Base-by-base conservation (phyloP, 805 yeast species). In the Candida nitratophila region DNA sequence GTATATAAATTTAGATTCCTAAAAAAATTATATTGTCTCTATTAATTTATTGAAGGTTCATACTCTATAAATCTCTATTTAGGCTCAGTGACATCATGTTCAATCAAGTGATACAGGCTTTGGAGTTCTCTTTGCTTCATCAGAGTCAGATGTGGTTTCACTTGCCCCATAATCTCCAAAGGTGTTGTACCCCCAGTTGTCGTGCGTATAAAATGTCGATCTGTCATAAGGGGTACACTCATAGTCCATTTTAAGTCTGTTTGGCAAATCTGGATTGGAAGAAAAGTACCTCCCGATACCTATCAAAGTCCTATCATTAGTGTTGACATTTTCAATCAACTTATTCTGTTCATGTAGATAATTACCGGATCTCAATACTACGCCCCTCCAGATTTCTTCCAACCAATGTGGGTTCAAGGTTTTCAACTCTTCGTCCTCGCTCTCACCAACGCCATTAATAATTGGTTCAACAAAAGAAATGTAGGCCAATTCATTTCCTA, bases 181-280 rank as follows among this genome's bases (percentile, higher is more conserved):
- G 36, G 63, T 61, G 37, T 53, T 59, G 47, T 63, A 70, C 26
- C 71, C 71, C 45, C 56, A 56, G 39, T 63, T 57, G 34, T 41
- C 49, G n/a, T 46, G 29, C 51, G 70, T 27, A 51, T 70, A 71
- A 50, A 70, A 69, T 3, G 55, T 49, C 9, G 40, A 44, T 52
- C 76, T 59, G 37, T 63, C 56, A 43, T 70, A 70, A 6, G 50
- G 54, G n/a, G 56, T 60, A 45, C 68, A 57, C 16, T 49, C 48
- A 15, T 16, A 24, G 10, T 69, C 71, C 21, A 64, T 50, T 11
- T 51, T 46, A 21, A 69, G 50, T 44, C 69, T 56, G 6, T 50
- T 17, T 3, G 57, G 55, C 10, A 69, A 55, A 49, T 69, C 72
- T 9, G 73, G 73, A 43, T 68, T 69, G 1, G 71, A 54, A 17